These are phyloP conservation scores for Suillus luteus DNA, from an alignment of 768 basidiomycete species.

Conservation along the genomic window DNA sequence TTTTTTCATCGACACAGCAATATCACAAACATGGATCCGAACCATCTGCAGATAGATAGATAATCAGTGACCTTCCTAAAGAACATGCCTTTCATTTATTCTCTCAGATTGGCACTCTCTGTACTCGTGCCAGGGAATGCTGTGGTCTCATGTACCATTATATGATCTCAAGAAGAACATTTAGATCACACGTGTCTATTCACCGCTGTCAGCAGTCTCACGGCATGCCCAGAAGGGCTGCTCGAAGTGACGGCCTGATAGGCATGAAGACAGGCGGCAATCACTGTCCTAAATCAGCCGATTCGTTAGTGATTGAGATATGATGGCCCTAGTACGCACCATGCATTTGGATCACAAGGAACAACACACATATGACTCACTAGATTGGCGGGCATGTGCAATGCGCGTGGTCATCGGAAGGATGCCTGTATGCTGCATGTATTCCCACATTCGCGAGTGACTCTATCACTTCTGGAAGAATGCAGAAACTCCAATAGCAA, in stretches of 20 bases:
- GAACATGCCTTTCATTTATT: neutral
- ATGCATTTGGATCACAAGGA: neutral
- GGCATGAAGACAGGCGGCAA: neutral
- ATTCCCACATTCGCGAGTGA: conserved; percentile 1
- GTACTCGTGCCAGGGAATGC: neutral
- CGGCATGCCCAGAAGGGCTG: neutral
- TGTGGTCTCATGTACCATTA: neutral
- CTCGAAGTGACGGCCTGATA: neutral
- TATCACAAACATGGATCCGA: neutral
- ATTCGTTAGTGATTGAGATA: neutral
- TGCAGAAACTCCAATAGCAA: conserved; percentile 5
- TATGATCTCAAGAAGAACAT: neutral
- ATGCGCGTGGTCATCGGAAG: neutral
- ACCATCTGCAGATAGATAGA: neutral
- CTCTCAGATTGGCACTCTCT: neutral
- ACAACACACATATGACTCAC: neutral
- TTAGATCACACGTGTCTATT: neutral
- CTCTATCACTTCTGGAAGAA: conserved; percentile 1
- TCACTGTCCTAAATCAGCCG: neutral
- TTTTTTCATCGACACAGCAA: neutral
- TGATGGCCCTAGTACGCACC: neutral
- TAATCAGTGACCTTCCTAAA: conserved; percentile 1
- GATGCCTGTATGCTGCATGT: neutral
- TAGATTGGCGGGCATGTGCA: neutral
- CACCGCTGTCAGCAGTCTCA: neutral